phyloP scores from a whole-genome alignment of 116 monocot species.

The Papilionanthe hybrid region DNA sequence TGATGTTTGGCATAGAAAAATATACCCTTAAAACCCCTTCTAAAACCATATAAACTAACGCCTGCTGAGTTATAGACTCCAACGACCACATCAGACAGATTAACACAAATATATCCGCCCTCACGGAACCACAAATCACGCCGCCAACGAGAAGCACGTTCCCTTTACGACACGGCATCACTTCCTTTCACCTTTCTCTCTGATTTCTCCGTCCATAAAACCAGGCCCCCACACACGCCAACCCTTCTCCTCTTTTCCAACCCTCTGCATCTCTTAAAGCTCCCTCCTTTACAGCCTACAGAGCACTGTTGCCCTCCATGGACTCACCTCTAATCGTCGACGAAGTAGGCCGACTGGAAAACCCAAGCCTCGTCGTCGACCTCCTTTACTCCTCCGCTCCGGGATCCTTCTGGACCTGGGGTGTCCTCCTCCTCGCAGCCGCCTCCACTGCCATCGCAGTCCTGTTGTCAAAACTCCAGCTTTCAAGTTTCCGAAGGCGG shows the following conservation, averaged over 20 bases:
- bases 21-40: no score
- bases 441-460: constrained; percentile 8
- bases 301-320: background rate
- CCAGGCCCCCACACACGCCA: background rate
- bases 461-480: constrained; percentile 8
- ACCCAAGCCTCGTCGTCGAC: background rate
- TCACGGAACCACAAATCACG: background rate
- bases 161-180: background rate
- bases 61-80: no score
- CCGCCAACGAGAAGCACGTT: background rate
- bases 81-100: no score
- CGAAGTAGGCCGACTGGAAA: background rate
- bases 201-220: background rate
- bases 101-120: background rate
- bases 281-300: background rate
- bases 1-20: no score
- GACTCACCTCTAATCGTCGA: background rate
- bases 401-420: constrained; percentile 5
- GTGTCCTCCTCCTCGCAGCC: constrained; percentile 12
- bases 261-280: background rate
- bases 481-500: constrained; percentile 4
- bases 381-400: background rate
- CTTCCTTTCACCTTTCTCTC: background rate
- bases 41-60: no score
- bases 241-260: background rate